A percentile compares a stretch with the other conserved stretches of the same genome.
phyloP scores from a whole-genome alignment of 2,329 filamentous ascomycete species.

The Ophiocordyceps camponoti-rufipedis region DNA sequence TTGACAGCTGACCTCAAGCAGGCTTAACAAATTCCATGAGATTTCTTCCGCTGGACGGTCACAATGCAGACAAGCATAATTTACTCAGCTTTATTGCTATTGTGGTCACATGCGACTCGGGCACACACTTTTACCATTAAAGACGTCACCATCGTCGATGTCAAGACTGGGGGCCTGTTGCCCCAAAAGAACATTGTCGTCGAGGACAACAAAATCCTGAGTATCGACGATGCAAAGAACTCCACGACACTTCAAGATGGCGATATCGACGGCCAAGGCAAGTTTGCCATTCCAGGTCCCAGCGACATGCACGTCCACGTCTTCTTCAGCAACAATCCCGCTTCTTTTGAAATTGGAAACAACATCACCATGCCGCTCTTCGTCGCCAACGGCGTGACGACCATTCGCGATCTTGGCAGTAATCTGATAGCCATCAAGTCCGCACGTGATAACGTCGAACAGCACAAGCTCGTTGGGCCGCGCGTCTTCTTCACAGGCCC shows the following conservation, averaged over 20 bases:
- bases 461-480: neutral
- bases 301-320: conserved; percentile 1
- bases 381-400: neutral
- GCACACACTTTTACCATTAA: neutral
- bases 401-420: conserved; percentile 1
- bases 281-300: neutral
- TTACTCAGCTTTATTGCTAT: neutral
- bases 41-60: neutral
- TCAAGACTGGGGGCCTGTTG: neutral
- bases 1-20: neutral
- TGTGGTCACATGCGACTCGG: neutral
- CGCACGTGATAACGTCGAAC: neutral
- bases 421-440: neutral
- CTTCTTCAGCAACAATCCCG: neutral
- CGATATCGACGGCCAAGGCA: neutral
- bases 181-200: neutral
- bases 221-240: neutral
- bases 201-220: neutral
- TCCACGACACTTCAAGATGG: neutral
- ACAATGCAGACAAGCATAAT: neutral
- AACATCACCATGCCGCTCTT: neutral
- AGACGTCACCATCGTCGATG: neutral
- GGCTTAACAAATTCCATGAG: neutral
- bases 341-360: neutral
- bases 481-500: conserved; percentile 1